Percentiles rank a stretch among this genome's conserved stretches.
phyloP scores from a whole-genome alignment of 1,284 basidiomycete species.

The Crepidotus sp. region DNA sequence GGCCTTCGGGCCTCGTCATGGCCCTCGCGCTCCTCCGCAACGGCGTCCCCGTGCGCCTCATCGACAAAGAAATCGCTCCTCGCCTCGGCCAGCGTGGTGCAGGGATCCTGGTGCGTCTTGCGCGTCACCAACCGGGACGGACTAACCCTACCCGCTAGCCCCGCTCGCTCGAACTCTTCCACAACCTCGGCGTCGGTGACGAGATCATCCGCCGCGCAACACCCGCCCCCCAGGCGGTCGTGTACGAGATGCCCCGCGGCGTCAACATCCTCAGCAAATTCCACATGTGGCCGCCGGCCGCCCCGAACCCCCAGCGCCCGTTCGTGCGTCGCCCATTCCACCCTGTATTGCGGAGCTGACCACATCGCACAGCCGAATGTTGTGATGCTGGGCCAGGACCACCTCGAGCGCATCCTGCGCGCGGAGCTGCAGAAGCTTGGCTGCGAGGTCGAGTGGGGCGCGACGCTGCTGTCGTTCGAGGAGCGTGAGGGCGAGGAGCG shows the following conservation, averaged over 20 bases:
- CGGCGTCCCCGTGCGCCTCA: constrained; percentile 16
- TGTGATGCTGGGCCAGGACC: constrained; percentile 27
- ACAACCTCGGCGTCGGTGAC: constrained; percentile 14
- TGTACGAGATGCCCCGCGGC: constrained; percentile 18
- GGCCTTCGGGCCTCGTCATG: constrained; percentile 16
- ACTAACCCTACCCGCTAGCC: constrained; percentile 4
- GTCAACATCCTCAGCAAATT: constrained; percentile 12
- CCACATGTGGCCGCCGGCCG: constrained; percentile 14
- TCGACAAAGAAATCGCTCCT: constrained; percentile 13
- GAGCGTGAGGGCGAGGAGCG: constrained; percentile 23
- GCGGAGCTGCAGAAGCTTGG: constrained; percentile 23
- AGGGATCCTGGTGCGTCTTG: constrained; percentile 16
- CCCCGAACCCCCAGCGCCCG: constrained; percentile 8
- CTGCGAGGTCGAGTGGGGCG: constrained; percentile 25
- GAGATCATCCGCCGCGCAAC: constrained; percentile 14
- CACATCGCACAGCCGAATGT: constrained; percentile 17
- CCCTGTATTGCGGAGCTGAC: neutral
- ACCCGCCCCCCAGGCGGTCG: constrained; percentile 12
- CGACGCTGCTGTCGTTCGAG: constrained; percentile 26
- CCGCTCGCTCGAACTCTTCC: constrained; percentile 18
- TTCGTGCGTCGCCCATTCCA: constrained; percentile 8
- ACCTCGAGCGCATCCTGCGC: constrained; percentile 26
- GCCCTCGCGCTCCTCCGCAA: constrained; percentile 11
- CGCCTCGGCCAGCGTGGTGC: constrained; percentile 16
- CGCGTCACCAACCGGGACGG: neutral